A percentile compares a stretch with the other conserved stretches of the same genome.
These are phyloP conservation scores for Selaginella moellendorffii DNA, from an alignment of 75 land plant genomes.

Conservation along the genomic window DNA sequence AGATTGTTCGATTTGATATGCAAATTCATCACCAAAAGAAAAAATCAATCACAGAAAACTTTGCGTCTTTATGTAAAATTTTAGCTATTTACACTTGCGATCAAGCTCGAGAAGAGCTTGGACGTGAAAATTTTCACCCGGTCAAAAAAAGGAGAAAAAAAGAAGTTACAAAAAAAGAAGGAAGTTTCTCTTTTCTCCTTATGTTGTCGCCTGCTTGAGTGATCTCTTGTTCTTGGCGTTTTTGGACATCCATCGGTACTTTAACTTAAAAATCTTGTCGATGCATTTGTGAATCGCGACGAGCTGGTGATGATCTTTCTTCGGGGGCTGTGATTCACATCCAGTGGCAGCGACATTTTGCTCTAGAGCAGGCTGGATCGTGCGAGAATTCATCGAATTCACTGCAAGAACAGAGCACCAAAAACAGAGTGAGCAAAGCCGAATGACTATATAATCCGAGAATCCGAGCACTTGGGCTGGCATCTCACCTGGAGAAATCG, in stretches of 20 bases:
- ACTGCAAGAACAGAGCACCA: too few species aligned
- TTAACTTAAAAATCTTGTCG: neutral
- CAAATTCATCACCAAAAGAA: too few species aligned
- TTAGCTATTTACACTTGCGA: too few species aligned
- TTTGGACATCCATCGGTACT: neutral
- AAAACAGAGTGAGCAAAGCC: neutral
- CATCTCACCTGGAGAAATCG: neutral
- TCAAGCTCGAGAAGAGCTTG: too few species aligned
- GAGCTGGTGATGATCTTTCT: neutral
- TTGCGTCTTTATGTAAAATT: neutral
- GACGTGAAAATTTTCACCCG: neutral
- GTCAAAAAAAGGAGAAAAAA: neutral
- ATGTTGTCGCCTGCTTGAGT: neutral
- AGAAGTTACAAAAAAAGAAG: neutral
- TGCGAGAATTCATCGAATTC: too few species aligned
- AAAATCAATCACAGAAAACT: too few species aligned
- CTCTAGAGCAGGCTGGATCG: neutral
- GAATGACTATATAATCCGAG: neutral
- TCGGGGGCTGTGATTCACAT: neutral
- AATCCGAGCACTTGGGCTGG: neutral
- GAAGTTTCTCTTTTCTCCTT: neutral
- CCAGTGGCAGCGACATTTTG: neutral
- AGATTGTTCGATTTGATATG: too few species aligned
- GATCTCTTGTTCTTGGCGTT: neutral
- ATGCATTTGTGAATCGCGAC: neutral